Evolutionary conservation across 371 early-diverging fungal genomes (phyloP), one percentile per base, ranked within the genome.

Genomic region (Syncephalastrum monosporum): DNA sequence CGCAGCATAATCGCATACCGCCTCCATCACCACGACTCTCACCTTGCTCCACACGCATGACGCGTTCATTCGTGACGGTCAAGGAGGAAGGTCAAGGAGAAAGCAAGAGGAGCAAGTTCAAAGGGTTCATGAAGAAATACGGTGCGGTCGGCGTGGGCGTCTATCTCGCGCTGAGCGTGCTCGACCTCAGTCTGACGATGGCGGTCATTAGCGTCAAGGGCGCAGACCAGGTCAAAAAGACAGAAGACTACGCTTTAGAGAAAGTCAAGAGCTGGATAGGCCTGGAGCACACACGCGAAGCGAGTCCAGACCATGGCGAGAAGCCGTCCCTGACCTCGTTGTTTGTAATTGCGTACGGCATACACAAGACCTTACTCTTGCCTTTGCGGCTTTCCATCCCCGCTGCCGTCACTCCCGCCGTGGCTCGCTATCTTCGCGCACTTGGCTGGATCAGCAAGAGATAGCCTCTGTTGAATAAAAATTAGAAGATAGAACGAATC

Each of bases 111-210:
- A 43, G 61, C 33, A 66, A 61, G 48, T 16, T 66, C 17, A 61
- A 61, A 45, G 48, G 51, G 0, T 67, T 73, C 16, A 65, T 69
- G 65, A 69, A 67, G 17, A 67, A 69, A 43, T 73, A 73, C 53
- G 74, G 74, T 3, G 14, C 53, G 6, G 65, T 69, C 24, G 70
- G 70, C 8, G 56, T 64, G n/a, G 68, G 65, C 12, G 68, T 69
- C 4, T 73, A 73, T 23, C 24, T 65, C 4, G 53, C 49, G 4
- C 46, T 73, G 14, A 69, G 70, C 33, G 67, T 50, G 8, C 41
- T 73, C 13, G 70, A 73, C 25, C 61, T 73, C n/a, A 47, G 68
- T 19, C 33, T 68, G 16, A 73, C 74, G 4, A 69, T 73, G 69
- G 59, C 63, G 2, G 60, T 55, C 19, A 63, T 73, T 19, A 57